A percentile compares a stretch with the other conserved stretches of the same genome.
phyloP scores from a whole-genome alignment of 2,329 filamentous ascomycete genomes.

The Hymenoscyphus linearis region DNA sequence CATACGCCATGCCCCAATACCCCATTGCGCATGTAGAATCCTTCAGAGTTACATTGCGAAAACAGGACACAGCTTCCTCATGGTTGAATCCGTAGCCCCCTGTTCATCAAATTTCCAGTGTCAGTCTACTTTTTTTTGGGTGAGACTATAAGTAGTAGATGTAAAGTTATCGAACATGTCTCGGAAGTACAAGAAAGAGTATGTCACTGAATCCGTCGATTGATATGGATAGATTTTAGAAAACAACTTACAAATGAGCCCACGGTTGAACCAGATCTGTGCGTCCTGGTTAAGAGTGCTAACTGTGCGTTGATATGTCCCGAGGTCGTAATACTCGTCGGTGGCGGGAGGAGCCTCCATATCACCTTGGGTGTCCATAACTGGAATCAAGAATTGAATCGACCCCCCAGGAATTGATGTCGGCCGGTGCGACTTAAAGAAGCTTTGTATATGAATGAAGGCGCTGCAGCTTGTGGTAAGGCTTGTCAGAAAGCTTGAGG shows the following conservation, averaged over 20 bases:
- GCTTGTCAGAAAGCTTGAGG: too few relatives aligned
- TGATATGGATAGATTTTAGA: too few relatives aligned
- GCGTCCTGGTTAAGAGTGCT: slow-evolving; percentile 46
- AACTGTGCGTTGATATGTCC: slow-evolving; percentile 50
- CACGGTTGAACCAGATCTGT: slow-evolving; percentile 66
- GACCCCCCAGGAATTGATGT: not conserved
- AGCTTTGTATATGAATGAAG: too few relatives aligned
- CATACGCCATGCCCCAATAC: slow-evolving; percentile 66
- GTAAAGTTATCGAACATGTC: too few relatives aligned
- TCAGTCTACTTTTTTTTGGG: too few relatives aligned
- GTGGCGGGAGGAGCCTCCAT: not conserved
- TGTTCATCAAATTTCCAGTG: too few relatives aligned
- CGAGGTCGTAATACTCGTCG: slow-evolving; percentile 43
- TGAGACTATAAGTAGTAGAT: too few relatives aligned
- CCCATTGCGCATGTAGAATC: slow-evolving; percentile 57
- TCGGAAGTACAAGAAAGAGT: too few relatives aligned
- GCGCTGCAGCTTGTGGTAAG: too few relatives aligned
- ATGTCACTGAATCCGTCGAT: too few relatives aligned
- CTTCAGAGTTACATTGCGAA: slow-evolving; percentile 49
- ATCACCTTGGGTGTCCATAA: not conserved
- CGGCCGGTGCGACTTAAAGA: not conserved
- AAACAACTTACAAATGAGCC: slow-evolving; percentile 50
- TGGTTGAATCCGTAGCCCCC: slow-evolving; percentile 70
- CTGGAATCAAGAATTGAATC: not conserved
- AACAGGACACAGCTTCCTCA: slow-evolving; percentile 62